Conservation (phyloP, 305 asterid genomes). For the Vinca major region DNA sequence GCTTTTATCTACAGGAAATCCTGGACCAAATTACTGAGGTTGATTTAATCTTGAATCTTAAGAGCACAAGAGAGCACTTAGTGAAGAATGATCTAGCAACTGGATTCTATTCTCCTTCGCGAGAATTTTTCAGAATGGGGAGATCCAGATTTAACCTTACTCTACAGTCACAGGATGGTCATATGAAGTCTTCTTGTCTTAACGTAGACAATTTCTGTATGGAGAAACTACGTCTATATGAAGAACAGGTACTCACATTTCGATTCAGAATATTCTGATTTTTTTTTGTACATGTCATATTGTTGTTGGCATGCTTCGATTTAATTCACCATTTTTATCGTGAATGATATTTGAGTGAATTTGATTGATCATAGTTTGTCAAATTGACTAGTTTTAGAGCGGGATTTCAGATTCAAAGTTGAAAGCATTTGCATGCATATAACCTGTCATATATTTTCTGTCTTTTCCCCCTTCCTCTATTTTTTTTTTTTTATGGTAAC, state of each 20-base stretch:
- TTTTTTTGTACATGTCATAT: background rate
- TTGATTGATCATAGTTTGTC: background rate
- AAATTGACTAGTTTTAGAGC: background rate
- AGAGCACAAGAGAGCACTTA: conserved; percentile 37
- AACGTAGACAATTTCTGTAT: conserved; percentile 33
- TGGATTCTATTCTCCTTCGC: conserved; percentile 37
- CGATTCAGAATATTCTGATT: background rate
- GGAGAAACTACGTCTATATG: conserved; percentile 41
- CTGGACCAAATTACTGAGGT: conserved; percentile 67
- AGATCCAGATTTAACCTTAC: conserved; percentile 33
- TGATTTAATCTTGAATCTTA: conserved; percentile 79
- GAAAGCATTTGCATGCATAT: background rate
- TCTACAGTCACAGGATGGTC: conserved; percentile 24
- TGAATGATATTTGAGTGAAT: background rate
- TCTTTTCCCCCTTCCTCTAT: background rate
- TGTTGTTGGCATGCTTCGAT: background rate
- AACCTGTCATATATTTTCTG: background rate
- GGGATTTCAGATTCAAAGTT: background rate
- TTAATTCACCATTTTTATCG: background rate
- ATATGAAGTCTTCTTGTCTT: conserved; percentile 25
- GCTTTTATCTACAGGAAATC: conserved; percentile 48
- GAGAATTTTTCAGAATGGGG: conserved; percentile 34
- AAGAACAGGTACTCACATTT: conserved; percentile 50
- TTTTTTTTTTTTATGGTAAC: background rate
- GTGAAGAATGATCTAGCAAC: conserved; percentile 27